phyloP scores from a whole-genome alignment of 176 grass and related monocot species.

The Tillandsia fasciculata region DNA sequence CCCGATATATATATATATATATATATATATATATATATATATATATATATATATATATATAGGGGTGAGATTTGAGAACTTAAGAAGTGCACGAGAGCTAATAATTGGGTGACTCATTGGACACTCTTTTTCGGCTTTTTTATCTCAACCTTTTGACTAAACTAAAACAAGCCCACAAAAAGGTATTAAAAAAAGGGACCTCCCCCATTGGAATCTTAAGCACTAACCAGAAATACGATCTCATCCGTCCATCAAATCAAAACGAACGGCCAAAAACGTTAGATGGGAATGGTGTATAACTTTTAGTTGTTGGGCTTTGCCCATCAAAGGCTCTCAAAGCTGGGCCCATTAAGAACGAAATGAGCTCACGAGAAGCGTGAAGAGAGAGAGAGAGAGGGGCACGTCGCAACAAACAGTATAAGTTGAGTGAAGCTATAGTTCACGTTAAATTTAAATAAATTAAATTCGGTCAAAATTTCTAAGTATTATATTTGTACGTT shows the following conservation, averaged over 20 bases:
- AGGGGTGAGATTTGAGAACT: background rate
- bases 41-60: no score
- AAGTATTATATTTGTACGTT: background rate
- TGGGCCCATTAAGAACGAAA: slow-evolving; percentile 1
- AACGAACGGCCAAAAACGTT: slow-evolving; percentile 2
- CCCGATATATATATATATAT: no score
- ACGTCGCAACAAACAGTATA: no score
- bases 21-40: no score
- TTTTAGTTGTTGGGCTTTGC: slow-evolving; percentile 21
- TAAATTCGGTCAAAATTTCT: background rate
- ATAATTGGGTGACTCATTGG: background rate
- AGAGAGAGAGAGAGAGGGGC: background rate
- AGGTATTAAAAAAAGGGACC: background rate
- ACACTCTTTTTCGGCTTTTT: background rate
- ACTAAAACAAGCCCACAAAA: background rate
- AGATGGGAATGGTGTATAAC: background rate
- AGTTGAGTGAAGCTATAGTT: no score
- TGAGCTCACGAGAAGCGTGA: slow-evolving; percentile 8
- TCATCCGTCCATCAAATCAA: slow-evolving; percentile 1
- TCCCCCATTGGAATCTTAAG: no score
- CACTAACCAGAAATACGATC: slow-evolving; percentile 13
- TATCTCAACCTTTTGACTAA: background rate
- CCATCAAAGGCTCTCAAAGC: slow-evolving; percentile 25
- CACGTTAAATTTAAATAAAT: background rate
- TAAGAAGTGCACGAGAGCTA: background rate